Conservation (phyloP, 495 filamentous ascomycete species). For the Opeltia flavorubescens region DNA sequence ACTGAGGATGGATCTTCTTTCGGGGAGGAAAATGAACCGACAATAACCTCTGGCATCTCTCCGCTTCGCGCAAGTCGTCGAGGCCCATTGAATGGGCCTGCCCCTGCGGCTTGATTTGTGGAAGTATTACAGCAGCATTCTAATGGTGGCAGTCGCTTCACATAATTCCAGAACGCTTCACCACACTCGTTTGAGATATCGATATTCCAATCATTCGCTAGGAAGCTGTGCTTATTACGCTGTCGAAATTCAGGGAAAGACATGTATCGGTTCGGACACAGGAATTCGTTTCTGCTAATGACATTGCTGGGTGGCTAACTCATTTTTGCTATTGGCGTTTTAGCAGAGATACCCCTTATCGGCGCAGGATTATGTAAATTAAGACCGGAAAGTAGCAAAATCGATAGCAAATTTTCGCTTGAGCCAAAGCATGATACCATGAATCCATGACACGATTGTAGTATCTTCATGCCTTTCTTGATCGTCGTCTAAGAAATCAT, state of each 20-base stretch:
- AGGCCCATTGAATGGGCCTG: constrained; percentile 11
- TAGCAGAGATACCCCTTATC: constrained; percentile 10
- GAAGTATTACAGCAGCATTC: too few species aligned
- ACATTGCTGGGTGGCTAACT: background rate
- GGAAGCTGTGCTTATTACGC: too few species aligned
- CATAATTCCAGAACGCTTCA: too few species aligned
- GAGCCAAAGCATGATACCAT: too few species aligned
- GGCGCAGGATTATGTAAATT: background rate
- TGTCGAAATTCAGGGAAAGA: too few species aligned
- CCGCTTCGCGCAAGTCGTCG: constrained; percentile 6
- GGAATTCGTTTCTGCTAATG: background rate
- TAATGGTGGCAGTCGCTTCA: background rate
- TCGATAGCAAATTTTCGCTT: background rate
- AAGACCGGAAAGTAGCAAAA: background rate
- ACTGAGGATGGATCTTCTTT: constrained; percentile 17
- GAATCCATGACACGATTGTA: background rate
- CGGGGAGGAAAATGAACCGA: constrained; percentile 11
- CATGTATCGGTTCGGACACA: too few species aligned
- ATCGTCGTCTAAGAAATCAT: background rate
- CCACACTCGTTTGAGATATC: too few species aligned
- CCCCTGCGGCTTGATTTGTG: constrained; percentile 13
- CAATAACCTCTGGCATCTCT: constrained; percentile 7
- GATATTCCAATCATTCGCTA: too few species aligned
- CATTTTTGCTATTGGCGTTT: constrained; percentile 4
- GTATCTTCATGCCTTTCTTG: background rate